These are phyloP conservation scores for Vaccinium darrowii DNA, from an alignment of 148 eudicot species.

Conservation along the genomic window DNA sequence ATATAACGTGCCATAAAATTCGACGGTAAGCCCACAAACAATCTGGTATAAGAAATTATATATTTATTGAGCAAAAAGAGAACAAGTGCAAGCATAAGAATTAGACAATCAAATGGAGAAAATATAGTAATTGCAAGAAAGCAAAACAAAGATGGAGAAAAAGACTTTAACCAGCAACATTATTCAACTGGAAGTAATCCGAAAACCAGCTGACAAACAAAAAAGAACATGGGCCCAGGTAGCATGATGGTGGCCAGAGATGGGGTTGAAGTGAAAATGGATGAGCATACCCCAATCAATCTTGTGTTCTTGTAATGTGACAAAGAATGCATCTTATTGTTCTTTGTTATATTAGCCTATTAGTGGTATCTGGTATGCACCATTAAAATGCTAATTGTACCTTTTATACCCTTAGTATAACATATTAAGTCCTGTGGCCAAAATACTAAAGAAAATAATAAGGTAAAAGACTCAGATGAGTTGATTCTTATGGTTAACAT, in stretches of 20 bases:
- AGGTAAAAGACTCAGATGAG: neutral
- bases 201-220: neutral
- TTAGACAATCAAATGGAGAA: neutral
- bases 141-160: neutral
- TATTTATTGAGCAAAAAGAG: neutral
- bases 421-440: neutral
- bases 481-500: neutral
- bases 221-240: neutral
- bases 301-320: neutral
- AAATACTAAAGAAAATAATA: neutral
- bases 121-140: neutral
- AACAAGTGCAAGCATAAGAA: neutral
- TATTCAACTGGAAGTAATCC: neutral
- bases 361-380: neutral
- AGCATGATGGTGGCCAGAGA: neutral
- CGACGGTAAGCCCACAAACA: neutral
- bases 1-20: conserved; percentile 3
- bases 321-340: neutral
- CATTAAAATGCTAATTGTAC: neutral
- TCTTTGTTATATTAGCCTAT: neutral
- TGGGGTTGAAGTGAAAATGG: neutral
- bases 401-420: neutral
- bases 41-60: neutral
- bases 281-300: neutral
- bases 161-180: neutral